Evolutionary conservation across 805 yeast species (phyloP).

Genomic region (Saccharomycopsis fibuligera): DNA sequence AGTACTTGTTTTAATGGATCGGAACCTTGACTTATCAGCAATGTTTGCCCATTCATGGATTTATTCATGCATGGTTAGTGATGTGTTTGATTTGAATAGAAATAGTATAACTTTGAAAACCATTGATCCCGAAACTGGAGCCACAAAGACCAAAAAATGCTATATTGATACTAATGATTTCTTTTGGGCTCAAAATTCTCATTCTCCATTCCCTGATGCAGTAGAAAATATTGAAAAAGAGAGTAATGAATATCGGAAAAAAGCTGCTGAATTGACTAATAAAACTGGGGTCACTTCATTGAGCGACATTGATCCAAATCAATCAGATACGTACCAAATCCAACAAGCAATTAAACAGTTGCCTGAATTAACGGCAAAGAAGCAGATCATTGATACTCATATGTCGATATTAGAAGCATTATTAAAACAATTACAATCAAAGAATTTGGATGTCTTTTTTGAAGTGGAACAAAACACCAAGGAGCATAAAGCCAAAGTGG

Average conservation of each 20-base stretch:
- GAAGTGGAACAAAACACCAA: slow-evolving; percentile 77
- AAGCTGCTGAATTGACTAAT: slow-evolving; percentile 79
- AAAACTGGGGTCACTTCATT: slow-evolving; percentile 68
- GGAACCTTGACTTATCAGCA: slow-evolving; percentile 84
- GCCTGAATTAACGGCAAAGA: slow-evolving; percentile 87
- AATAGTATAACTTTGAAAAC: slow-evolving; percentile 67
- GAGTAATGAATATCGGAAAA: slow-evolving; percentile 71
- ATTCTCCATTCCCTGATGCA: slow-evolving; percentile 95
- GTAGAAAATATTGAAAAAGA: slow-evolving; percentile 93
- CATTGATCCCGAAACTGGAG: slow-evolving; percentile 29
- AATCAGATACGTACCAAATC: slow-evolving; percentile 47
- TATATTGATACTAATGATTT: slow-evolving; percentile 92
- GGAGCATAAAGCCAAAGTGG: slow-evolving; percentile 34
- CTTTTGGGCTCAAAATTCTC: slow-evolving; percentile 82
- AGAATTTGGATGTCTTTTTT: slow-evolving; percentile 82
- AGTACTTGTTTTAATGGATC: slow-evolving; percentile 76
- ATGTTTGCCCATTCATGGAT: slow-evolving; percentile 98
- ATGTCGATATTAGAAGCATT: slow-evolving; percentile 89
- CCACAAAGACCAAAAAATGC: slow-evolving; percentile 50
- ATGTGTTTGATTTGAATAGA: slow-evolving; percentile 74
- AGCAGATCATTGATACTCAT: slow-evolving; percentile 87
- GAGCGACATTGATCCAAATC: slow-evolving; percentile 60
- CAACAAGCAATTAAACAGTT: slow-evolving; percentile 86
- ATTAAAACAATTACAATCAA: slow-evolving; percentile 76
- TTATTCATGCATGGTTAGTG: slow-evolving; percentile 93